Percentiles rank a stretch among this genome's conserved stretches.
Conservation (phyloP, 495 filamentous ascomycete species). For the Peziza echinospora region DNA sequence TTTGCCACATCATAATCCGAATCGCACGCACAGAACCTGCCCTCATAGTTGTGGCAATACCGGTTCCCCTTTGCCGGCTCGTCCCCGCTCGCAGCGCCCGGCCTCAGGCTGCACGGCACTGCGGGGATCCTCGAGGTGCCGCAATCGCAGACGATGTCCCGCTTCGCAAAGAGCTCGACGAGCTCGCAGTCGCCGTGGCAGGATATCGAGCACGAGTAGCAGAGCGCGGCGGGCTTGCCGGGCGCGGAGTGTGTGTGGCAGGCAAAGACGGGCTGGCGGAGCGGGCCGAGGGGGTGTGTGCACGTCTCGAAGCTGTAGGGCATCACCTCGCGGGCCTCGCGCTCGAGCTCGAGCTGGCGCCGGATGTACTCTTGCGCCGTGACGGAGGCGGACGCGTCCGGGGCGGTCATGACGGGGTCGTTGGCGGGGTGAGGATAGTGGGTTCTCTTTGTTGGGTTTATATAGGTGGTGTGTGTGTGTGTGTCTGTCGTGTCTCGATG, state of each 20-base stretch:
- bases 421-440: too few relatives aligned
- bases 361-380: slow-evolving; percentile 39
- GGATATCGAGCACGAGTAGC: slow-evolving; percentile 88
- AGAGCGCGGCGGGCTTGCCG: slow-evolving; percentile 46
- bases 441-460: too few relatives aligned
- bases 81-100: slow-evolving; percentile 51
- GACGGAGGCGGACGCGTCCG: neutral
- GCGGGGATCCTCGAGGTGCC: slow-evolving; percentile 59
- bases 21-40: slow-evolving; percentile 76
- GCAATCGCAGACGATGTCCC: slow-evolving; percentile 92
- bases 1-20: slow-evolving; percentile 64
- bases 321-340: slow-evolving; percentile 79
- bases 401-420: too few relatives aligned
- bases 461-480: too few relatives aligned
- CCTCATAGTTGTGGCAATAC: slow-evolving; percentile 89
- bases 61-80: slow-evolving; percentile 54
- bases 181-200: slow-evolving; percentile 90
- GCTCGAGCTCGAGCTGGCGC: slow-evolving; percentile 73
- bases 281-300: slow-evolving; percentile 62
- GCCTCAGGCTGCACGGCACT: slow-evolving; percentile 43
- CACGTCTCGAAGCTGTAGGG: slow-evolving; percentile 91
- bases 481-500: too few relatives aligned
- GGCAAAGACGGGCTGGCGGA: slow-evolving; percentile 41
- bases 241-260: neutral
- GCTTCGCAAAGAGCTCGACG: slow-evolving; percentile 89